Conservation (phyloP, 495 filamentous ascomycete species). For the Thozetella sp. region DNA sequence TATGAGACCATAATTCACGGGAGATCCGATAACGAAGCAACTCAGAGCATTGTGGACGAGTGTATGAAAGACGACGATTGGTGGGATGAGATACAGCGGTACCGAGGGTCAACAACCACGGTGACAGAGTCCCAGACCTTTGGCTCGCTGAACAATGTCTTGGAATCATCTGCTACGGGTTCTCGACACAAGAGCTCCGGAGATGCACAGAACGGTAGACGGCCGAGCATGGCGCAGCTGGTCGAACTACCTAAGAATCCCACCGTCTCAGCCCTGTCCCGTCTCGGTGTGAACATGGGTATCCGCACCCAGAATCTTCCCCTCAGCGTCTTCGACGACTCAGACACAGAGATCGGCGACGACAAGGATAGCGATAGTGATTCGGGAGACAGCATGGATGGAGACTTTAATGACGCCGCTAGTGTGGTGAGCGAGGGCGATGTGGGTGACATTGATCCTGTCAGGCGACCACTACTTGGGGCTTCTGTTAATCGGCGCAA, state of each 20-base stretch:
- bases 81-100: slow-evolving; percentile 76
- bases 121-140: slow-evolving; percentile 34
- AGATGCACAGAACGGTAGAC: slow-evolving; percentile 23
- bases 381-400: slow-evolving; percentile 31
- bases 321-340: slow-evolving; percentile 62
- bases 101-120: slow-evolving; percentile 60
- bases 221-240: slow-evolving; percentile 34
- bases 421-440: slow-evolving; percentile 23
- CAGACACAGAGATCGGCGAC: slow-evolving; percentile 33
- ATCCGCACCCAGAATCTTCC: slow-evolving; percentile 78
- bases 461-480: slow-evolving; percentile 22
- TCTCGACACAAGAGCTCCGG: slow-evolving; percentile 20
- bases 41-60: slow-evolving; percentile 54
- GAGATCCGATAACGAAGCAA: slow-evolving; percentile 38
- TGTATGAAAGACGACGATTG: slow-evolving; percentile 71
- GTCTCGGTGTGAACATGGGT: slow-evolving; percentile 64
- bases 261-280: slow-evolving; percentile 65
- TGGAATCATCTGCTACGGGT: slow-evolving; percentile 33
- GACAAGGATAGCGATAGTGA: slow-evolving; percentile 50
- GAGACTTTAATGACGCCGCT: slow-evolving; percentile 28
- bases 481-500: slow-evolving; percentile 26
- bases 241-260: slow-evolving; percentile 50
- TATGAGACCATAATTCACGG: slow-evolving; percentile 84
- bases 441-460: slow-evolving; percentile 12
- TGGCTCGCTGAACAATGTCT: slow-evolving; percentile 25